A percentile compares a stretch with the other conserved stretches of the same genome.
Evolutionary conservation across 2,329 filamentous ascomycete genomes (phyloP).

Genomic region (Xylariales sp.): DNA sequence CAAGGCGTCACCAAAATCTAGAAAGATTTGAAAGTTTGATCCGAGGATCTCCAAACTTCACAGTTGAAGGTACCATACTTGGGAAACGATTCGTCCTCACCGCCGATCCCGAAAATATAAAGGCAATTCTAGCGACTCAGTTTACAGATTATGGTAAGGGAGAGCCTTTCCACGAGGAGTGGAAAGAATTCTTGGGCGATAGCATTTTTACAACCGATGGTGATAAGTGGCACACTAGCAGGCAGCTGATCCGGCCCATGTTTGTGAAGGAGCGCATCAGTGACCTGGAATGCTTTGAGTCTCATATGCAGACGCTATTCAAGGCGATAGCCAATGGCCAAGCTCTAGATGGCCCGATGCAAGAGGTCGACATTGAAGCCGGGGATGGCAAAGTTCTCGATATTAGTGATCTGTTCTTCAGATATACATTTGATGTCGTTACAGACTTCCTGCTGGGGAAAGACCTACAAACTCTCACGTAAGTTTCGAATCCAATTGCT

Average conservation of each 20-base stretch:
- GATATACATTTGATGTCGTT: slow-evolving; percentile 55
- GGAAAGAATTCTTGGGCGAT: slow-evolving; percentile 46
- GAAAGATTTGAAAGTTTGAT: no score
- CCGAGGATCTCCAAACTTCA: no score
- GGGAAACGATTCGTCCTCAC: slow-evolving; percentile 6
- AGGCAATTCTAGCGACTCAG: background rate
- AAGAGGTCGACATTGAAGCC: no score
- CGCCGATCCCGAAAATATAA: background rate
- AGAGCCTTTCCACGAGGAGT: slow-evolving; percentile 9
- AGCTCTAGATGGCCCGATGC: no score
- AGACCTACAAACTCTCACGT: no score
- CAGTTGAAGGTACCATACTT: no score
- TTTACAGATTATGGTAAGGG: background rate
- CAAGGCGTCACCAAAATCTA: no score
- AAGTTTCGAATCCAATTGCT: no score
- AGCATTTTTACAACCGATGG: slow-evolving; percentile 54
- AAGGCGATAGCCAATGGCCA: no score
- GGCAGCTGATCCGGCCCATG: slow-evolving; percentile 50
- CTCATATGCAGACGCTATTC: slow-evolving; percentile 55
- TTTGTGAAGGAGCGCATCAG: slow-evolving; percentile 42
- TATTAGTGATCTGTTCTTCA: slow-evolving; percentile 59
- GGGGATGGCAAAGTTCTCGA: slow-evolving; percentile 50
- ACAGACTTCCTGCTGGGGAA: slow-evolving; percentile 6
- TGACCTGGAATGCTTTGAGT: slow-evolving; percentile 54
- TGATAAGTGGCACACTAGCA: slow-evolving; percentile 45